Conservation (phyloP, 1,284 basidiomycete species). For the Ceratobasidium sp. region DNA sequence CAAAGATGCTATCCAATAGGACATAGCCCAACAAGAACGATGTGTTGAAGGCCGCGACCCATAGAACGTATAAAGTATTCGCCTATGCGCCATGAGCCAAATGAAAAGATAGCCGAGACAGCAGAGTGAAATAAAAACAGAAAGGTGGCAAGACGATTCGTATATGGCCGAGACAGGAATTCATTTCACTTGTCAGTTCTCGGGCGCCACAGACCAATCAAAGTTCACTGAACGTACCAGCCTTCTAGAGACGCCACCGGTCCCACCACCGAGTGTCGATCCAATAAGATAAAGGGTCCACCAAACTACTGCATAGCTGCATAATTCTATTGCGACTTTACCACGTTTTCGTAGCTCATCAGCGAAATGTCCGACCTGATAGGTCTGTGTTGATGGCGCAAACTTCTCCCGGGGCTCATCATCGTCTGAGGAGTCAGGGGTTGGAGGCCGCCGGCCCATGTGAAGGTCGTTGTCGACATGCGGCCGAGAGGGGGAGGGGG, state of each 20-base stretch:
- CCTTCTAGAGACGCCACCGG: slow-evolving; percentile 69
- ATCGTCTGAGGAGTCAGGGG: slow-evolving; percentile 33
- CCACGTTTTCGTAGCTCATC: slow-evolving; percentile 62
- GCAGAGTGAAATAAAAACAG: slow-evolving; percentile 14
- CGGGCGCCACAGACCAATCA: too few relatives aligned
- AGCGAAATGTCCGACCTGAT: background rate
- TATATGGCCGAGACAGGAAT: too few relatives aligned
- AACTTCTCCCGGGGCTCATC: slow-evolving; percentile 17
- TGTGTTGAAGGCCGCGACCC: slow-evolving; percentile 91
- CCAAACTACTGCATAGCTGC: slow-evolving; percentile 80
- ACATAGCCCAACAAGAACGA: slow-evolving; percentile 87
- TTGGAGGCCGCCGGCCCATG: slow-evolving; percentile 18
- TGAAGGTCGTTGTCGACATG: slow-evolving; percentile 29
- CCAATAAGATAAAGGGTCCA: slow-evolving; percentile 70
- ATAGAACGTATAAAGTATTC: slow-evolving; percentile 89
- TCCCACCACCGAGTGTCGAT: slow-evolving; percentile 55
- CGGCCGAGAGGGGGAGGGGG: slow-evolving; percentile 14
- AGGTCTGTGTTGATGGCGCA: background rate
- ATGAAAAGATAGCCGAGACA: background rate
- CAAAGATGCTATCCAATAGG: slow-evolving; percentile 75
- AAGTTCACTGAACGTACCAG: slow-evolving; percentile 64
- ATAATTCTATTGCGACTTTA: slow-evolving; percentile 79
- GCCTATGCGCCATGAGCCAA: slow-evolving; percentile 61
- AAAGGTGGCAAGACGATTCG: background rate
- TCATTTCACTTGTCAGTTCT: too few relatives aligned